These are phyloP conservation scores for Penicillium aurantiogriseum DNA, from an alignment of 2,329 filamentous ascomycete genomes.

Conservation along the genomic window DNA sequence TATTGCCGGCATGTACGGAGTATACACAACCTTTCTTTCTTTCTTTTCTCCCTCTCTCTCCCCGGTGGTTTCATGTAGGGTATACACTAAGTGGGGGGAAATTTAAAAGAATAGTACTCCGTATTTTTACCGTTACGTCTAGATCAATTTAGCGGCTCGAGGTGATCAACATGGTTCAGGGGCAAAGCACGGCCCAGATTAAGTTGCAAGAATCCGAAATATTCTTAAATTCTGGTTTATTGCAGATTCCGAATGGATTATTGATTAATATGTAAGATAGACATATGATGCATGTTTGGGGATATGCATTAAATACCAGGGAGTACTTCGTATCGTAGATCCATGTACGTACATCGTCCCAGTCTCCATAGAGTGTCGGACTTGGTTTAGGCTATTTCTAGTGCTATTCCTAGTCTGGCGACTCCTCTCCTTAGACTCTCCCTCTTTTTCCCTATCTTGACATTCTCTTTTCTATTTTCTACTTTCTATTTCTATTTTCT, in stretches of 20 bases:
- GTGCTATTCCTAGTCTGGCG: background rate
- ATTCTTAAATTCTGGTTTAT: background rate
- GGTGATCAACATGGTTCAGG: slow-evolving; percentile 10
- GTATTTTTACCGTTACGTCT: background rate
- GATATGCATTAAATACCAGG: background rate
- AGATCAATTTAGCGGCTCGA: slow-evolving; percentile 1
- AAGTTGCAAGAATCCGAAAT: background rate
- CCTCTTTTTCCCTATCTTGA: background rate
- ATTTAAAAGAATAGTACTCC: background rate
- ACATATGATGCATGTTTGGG: background rate
- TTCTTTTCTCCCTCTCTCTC: background rate
- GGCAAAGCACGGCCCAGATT: slow-evolving; percentile 8
- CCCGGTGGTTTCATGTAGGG: background rate
- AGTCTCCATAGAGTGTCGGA: background rate
- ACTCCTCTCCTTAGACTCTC: background rate
- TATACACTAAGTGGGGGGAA: background rate
- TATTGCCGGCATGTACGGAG: slow-evolving; percentile 2
- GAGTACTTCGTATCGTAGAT: background rate
- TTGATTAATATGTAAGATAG: slow-evolving; percentile 3
- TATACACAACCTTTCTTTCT: background rate
- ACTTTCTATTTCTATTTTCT: background rate
- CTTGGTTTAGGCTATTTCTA: slow-evolving; percentile 1
- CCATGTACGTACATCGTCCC: background rate
- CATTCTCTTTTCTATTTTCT: background rate
- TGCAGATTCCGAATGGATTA: background rate